A percentile compares a stretch with the other conserved stretches of the same genome.
Conservation (phyloP, 129 eudicot genomes). For the Flaveria linearis region DNA sequence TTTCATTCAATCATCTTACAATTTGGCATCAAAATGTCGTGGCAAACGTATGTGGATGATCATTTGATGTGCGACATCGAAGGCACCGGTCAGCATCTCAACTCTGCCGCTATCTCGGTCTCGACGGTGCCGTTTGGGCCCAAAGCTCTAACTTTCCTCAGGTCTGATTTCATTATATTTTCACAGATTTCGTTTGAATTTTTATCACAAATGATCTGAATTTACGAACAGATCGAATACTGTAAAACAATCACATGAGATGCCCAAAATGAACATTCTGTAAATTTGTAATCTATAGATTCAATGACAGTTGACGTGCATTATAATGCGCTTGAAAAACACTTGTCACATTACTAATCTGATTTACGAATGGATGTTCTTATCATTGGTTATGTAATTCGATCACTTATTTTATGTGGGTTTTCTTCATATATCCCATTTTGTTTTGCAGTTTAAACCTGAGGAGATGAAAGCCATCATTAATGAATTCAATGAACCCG, state of each 20-base stretch:
- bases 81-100: constrained; percentile 18
- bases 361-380: no score
- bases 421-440: not conserved
- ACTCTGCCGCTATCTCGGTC: constrained; percentile 22
- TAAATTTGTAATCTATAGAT: no score
- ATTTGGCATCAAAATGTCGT: constrained; percentile 12
- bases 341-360: no score
- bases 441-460: constrained; percentile 45
- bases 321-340: no score
- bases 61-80: constrained; percentile 29
- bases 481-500: constrained; percentile 57
- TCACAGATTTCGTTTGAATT: no score
- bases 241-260: not conserved
- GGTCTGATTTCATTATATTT: not conserved
- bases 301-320: no score
- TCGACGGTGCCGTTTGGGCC: constrained; percentile 22
- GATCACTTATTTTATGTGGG: not conserved
- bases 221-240: no score
- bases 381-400: no score
- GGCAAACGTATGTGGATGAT: constrained; percentile 21
- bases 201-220: no score
- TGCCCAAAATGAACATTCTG: no score
- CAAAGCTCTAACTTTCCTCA: constrained; percentile 17
- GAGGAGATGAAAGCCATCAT: constrained; percentile 51
- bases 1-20: no score